Evolutionary conservation across 352 stramenopile species (phyloP).

Genomic region (Globisporangium paddicum): DNA sequence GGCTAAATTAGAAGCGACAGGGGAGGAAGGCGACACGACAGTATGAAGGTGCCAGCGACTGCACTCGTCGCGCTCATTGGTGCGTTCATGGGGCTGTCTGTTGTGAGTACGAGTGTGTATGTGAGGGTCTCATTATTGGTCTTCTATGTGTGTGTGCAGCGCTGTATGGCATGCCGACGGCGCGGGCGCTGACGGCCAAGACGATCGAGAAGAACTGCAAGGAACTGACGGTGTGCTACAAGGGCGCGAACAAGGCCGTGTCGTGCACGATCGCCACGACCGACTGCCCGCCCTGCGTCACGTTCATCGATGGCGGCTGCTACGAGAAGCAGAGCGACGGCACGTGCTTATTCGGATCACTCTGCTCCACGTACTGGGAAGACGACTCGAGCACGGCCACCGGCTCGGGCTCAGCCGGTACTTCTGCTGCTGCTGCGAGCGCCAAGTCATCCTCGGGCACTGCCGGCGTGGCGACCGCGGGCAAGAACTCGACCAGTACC

Average conservation of each 20-base stretch:
- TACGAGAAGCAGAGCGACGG: conserved; percentile 14
- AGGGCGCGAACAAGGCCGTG: conserved; percentile 5
- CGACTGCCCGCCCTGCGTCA: conserved; percentile 31
- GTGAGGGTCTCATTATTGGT: too few relatives aligned
- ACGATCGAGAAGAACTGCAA: conserved; percentile 17
- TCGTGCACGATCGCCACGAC: conserved; percentile 21
- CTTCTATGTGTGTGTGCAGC: not conserved
- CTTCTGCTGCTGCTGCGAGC: too few relatives aligned
- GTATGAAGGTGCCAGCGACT: conserved; percentile 10
- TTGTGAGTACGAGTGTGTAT: not conserved
- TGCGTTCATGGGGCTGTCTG: conserved; percentile 6
- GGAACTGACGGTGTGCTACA: conserved; percentile 25
- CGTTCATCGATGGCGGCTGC: conserved; percentile 25
- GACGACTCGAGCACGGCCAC: conserved; percentile 11
- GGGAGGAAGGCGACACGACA: not conserved
- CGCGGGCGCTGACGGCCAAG: conserved; percentile 4
- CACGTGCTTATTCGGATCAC: conserved; percentile 23
- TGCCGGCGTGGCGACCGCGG: not conserved
- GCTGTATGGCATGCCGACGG: conserved; percentile 1
- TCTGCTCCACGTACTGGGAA: conserved; percentile 23
- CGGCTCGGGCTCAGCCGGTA: conserved; percentile 8
- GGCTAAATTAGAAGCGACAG: not conserved
- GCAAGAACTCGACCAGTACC: conserved; percentile 4
- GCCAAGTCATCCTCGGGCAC: not conserved
- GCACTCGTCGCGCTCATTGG: conserved; percentile 8